Percentiles rank a stretch among this genome's conserved stretches.
Conservation (phyloP, 202 grass and related monocot species). For the Carex arenaria region DNA sequence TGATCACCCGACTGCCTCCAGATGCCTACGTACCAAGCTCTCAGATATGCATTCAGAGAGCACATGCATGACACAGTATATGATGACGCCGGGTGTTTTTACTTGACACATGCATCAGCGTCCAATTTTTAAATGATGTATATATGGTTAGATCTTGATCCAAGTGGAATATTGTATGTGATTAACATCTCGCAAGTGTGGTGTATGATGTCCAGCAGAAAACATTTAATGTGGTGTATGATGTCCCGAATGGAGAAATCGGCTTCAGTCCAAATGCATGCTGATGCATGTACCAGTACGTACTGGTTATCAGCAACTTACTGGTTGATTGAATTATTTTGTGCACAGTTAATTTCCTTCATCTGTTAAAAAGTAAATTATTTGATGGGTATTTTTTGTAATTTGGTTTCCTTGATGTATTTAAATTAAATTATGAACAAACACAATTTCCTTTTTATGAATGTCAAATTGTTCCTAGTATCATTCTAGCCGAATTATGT, state of each 20-base stretch:
- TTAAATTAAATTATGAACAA: background rate
- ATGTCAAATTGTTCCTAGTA: background rate
- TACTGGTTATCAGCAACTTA: background rate
- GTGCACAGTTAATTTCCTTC: background rate
- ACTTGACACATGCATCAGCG: too few relatives aligned
- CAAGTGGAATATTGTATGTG: too few relatives aligned
- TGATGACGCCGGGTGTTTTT: too few relatives aligned
- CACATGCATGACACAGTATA: too few relatives aligned
- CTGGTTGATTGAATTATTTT: background rate
- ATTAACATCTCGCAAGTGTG: too few relatives aligned
- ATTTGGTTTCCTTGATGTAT: background rate
- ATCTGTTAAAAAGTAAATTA: background rate
- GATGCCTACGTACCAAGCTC: too few relatives aligned
- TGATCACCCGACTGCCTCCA: too few relatives aligned
- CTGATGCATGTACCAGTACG: slow-evolving; percentile 13
- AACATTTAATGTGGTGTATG: slow-evolving; percentile 51
- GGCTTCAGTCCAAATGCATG: slow-evolving; percentile 48
- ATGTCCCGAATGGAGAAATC: slow-evolving; percentile 1
- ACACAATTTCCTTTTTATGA: too few relatives aligned
- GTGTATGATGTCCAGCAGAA: slow-evolving; percentile 49
- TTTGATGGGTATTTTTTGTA: background rate
- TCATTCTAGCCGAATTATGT: too few relatives aligned
- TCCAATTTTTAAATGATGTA: too few relatives aligned
- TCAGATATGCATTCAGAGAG: too few relatives aligned
- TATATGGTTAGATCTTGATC: too few relatives aligned